These are phyloP conservation scores for Ensete ventricosum DNA, from an alignment of 176 grass and related monocot species.

Conservation along the genomic window DNA sequence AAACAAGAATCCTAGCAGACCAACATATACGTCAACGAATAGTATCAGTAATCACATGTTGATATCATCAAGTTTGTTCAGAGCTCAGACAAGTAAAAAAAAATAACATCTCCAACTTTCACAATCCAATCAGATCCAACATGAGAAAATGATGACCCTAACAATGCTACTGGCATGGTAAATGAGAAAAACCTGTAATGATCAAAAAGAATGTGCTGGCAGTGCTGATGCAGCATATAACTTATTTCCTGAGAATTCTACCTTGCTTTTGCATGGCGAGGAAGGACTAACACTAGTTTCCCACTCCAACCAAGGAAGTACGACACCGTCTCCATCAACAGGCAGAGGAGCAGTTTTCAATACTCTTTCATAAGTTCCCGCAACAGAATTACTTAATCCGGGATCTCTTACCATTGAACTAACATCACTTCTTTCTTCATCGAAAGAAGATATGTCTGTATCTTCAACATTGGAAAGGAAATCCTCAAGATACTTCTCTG, in stretches of 20 bases:
- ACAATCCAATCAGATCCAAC: too few relatives aligned
- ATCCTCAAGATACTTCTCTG: conserved; percentile 90
- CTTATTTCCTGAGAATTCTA: not conserved
- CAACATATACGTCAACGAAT: too few relatives aligned
- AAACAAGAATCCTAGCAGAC: too few relatives aligned
- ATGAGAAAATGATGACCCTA: too few relatives aligned
- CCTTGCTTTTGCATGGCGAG: conserved; percentile 54
- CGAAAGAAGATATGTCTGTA: conserved; percentile 94
- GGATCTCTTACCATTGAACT: conserved; percentile 47
- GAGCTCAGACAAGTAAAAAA: too few relatives aligned
- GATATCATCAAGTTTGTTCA: too few relatives aligned
- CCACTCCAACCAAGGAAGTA: conserved; percentile 97
- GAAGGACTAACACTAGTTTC: conserved; percentile 54
- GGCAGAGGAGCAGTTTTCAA: conserved; percentile 29
- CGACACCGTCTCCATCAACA: conserved; percentile 58
- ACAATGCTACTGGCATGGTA: not conserved
- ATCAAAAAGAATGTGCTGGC: not conserved
- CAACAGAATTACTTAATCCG: conserved; percentile 7
- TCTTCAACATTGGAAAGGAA: conserved; percentile 96
- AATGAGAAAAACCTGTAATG: not conserved
- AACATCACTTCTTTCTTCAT: conserved; percentile 79
- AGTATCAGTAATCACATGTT: too few relatives aligned
- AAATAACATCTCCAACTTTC: too few relatives aligned
- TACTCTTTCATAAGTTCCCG: conserved; percentile 36
- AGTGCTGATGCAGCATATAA: not conserved